Conservation (phyloP, 768 basidiomycete species). For the Mrakia gelida region DNA sequence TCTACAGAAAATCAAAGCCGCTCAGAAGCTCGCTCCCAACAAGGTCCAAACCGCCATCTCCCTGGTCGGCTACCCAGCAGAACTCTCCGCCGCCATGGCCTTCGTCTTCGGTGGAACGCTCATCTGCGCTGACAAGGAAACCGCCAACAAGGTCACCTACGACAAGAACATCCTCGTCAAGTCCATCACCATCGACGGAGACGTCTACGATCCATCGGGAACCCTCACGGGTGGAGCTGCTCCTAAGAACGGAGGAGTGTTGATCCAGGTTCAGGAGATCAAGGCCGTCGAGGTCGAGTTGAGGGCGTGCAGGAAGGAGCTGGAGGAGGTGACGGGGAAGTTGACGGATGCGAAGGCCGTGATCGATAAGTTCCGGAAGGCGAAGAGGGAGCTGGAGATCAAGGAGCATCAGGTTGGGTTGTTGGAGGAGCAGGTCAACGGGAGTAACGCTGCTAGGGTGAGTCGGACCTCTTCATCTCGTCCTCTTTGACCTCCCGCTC, state of each 20-base stretch:
- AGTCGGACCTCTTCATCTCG: slow-evolving; percentile 38
- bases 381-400: slow-evolving; percentile 70
- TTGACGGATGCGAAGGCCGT: slow-evolving; percentile 50
- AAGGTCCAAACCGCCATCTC: slow-evolving; percentile 85
- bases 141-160: slow-evolving; percentile 87
- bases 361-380: slow-evolving; percentile 49
- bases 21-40: slow-evolving; percentile 65
- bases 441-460: slow-evolving; percentile 85
- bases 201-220: slow-evolving; percentile 93
- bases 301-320: slow-evolving; percentile 49
- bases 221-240: slow-evolving; percentile 88
- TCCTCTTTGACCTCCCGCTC: not conserved
- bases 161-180: slow-evolving; percentile 62
- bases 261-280: slow-evolving; percentile 80
- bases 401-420: slow-evolving; percentile 80
- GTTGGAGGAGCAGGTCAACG: slow-evolving; percentile 75
- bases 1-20: slow-evolving; percentile 67
- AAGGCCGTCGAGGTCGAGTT: slow-evolving; percentile 62
- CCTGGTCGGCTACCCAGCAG: slow-evolving; percentile 72
- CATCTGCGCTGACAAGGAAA: slow-evolving; percentile 79
- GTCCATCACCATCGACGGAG: slow-evolving; percentile 89
- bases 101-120: slow-evolving; percentile 92
- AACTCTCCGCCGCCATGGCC: slow-evolving; percentile 80
- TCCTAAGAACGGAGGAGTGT: slow-evolving; percentile 61
- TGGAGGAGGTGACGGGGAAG: slow-evolving; percentile 56